Base-by-base conservation (phyloP, 805 yeast species). In the Candida rishiriensis region DNA sequence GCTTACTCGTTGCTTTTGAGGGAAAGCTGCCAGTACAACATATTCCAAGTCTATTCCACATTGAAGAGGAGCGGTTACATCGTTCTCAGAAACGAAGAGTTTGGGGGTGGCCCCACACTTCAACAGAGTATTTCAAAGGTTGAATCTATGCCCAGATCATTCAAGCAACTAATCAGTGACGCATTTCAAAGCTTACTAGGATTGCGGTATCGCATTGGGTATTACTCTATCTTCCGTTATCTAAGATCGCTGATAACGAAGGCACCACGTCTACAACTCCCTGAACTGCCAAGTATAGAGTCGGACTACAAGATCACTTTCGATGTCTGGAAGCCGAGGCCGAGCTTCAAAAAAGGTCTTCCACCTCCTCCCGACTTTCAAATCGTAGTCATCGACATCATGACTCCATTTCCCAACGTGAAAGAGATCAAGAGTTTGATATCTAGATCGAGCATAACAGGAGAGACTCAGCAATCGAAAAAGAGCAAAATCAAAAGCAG, bases 281-380 rank as follows among this genome's bases (percentile, higher is more conserved):
- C 31, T 1, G 41, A 38, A 21, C 35, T 43, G 47, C 50, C 12
- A n/a, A 18, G 18, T 61, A 55, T 44, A 50, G 61, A 3, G 50
- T 46, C 41, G 54, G 57, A 35, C 52, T 57, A 46, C 33, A 44
- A 57, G 5, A 64, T 84, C 3, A 68, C 76, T 0, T 89, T 71
- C 54, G 72, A 84, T 54, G 85, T 87, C 3, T 90, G 97, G 96
- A 88, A 86, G 59, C 97, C 98, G 2, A 68, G 73, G 2, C 73
- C 85, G 0, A 64, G 69, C 3, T 90, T 85, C 66, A 81, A 81
- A 46, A 88, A 88, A 53, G 80, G 78, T 30, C 54, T 58, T 17
- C 95, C 95, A 1, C 80, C 83, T 0, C 38, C 56, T 2, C 95
- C 97, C 1, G 90, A 90, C 60, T 90, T 77, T 59, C 88, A 83